Percentiles rank a stretch among this genome's conserved stretches.
These are phyloP conservation scores for Austroboletus festivus DNA, from an alignment of 768 basidiomycete species.

Conservation along the genomic window DNA sequence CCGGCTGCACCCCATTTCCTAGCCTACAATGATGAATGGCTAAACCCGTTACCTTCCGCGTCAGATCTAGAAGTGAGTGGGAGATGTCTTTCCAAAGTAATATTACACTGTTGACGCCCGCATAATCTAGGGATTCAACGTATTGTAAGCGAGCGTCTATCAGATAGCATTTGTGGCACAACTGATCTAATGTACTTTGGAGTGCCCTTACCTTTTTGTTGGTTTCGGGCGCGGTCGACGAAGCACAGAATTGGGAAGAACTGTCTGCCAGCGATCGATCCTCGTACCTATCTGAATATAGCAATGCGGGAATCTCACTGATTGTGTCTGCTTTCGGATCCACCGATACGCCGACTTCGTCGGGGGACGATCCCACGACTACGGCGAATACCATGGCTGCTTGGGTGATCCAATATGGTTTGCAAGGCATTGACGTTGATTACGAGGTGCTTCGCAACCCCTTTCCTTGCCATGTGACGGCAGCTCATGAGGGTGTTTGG, in stretches of 20 bases:
- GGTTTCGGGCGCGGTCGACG: slow-evolving; percentile 38
- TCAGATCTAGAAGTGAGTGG: slow-evolving; percentile 41
- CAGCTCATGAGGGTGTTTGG: neutral
- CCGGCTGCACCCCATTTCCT: slow-evolving; percentile 50
- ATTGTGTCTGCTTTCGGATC: slow-evolving; percentile 57
- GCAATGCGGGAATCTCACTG: slow-evolving; percentile 55
- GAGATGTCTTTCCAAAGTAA: neutral
- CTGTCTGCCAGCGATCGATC: slow-evolving; percentile 37
- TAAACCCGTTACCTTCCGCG: slow-evolving; percentile 42
- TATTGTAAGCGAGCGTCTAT: slow-evolving; percentile 25
- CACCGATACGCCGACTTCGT: slow-evolving; percentile 39
- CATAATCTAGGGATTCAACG: slow-evolving; percentile 30
- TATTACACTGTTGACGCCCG: neutral
- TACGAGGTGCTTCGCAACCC: slow-evolving; percentile 38
- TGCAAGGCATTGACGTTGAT: slow-evolving; percentile 55
- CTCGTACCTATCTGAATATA: slow-evolving; percentile 45
- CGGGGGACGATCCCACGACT: slow-evolving; percentile 36
- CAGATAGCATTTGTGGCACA: neutral
- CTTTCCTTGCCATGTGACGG: neutral
- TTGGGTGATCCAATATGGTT: slow-evolving; percentile 44
- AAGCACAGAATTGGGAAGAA: slow-evolving; percentile 44
- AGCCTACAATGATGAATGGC: slow-evolving; percentile 40
- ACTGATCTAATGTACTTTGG: slow-evolving; percentile 1
- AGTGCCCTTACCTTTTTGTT: slow-evolving; percentile 44
- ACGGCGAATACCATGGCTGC: slow-evolving; percentile 43